These are phyloP conservation scores for Pseudogymnoascus sp. DNA, from an alignment of 2,329 filamentous ascomycete genomes.

Conservation along the genomic window DNA sequence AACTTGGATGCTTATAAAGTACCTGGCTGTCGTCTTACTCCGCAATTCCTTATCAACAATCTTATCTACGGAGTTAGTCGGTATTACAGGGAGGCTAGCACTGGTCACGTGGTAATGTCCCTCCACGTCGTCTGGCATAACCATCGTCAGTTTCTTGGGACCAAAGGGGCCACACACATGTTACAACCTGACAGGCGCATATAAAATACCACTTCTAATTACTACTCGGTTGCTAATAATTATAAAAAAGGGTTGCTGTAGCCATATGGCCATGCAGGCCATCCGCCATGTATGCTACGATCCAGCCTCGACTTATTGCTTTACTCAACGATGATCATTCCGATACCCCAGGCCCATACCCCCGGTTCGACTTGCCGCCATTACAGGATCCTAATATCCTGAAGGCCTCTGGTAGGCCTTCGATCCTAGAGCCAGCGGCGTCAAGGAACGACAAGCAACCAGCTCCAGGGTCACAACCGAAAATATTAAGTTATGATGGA, in stretches of 20 bases:
- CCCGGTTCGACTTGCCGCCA: conserved; percentile 47
- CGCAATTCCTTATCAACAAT: background rate
- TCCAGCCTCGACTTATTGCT: conserved; percentile 61
- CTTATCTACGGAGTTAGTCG: conserved; percentile 4
- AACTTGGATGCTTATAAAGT: conserved; percentile 6
- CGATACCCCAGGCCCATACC: conserved; percentile 30
- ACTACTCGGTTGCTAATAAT: background rate
- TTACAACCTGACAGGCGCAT: background rate
- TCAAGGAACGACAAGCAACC: background rate
- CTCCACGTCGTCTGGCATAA: background rate
- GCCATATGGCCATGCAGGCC: conserved; percentile 3
- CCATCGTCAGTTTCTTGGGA: background rate
- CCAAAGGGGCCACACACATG: background rate
- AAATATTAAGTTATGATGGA: background rate
- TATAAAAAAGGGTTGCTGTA: background rate
- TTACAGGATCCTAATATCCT: conserved; percentile 42
- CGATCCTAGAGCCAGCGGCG: conserved; percentile 46
- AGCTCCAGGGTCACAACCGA: background rate
- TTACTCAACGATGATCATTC: conserved; percentile 47
- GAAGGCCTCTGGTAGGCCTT: conserved; percentile 35
- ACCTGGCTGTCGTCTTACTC: conserved; percentile 8
- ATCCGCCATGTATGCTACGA: conserved; percentile 37
- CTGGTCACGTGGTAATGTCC: background rate
- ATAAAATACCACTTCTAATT: background rate
- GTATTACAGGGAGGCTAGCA: background rate